These are phyloP conservation scores for Collariella sp. DNA, from an alignment of 495 filamentous ascomycete species.

Conservation along the genomic window DNA sequence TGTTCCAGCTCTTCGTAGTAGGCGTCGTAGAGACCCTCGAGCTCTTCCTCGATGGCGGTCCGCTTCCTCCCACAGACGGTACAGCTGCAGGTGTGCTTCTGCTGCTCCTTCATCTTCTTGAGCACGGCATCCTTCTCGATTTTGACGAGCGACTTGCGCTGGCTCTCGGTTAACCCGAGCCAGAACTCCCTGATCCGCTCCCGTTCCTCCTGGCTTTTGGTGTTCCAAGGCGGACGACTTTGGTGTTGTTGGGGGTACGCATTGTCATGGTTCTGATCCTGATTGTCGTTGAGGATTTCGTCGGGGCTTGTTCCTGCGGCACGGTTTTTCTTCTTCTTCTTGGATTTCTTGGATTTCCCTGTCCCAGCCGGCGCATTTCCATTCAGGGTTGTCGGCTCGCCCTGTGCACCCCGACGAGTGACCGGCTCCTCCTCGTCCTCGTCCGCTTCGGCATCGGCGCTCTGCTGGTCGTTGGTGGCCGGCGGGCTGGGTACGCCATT, in stretches of 20 bases:
- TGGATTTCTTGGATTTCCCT: slow-evolving; percentile 48
- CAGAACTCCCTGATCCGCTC: slow-evolving; percentile 98
- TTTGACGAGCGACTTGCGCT: slow-evolving; percentile 87
- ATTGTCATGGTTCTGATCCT: slow-evolving; percentile 8
- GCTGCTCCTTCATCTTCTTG: slow-evolving; percentile 99
- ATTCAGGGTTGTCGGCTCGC: slow-evolving; percentile 8
- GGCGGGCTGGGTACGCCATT: slow-evolving; percentile 37
- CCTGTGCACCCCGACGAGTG: background rate
- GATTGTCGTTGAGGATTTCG: slow-evolving; percentile 5
- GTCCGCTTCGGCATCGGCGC: slow-evolving; percentile 22
- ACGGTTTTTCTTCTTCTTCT: slow-evolving; percentile 52
- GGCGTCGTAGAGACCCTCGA: slow-evolving; percentile 97
- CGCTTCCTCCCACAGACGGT: slow-evolving; percentile 94
- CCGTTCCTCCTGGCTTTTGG: slow-evolving; percentile 81
- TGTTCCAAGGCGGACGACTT: slow-evolving; percentile 59
- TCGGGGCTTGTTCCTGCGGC: slow-evolving; percentile 8
- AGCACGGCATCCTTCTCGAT: slow-evolving; percentile 98
- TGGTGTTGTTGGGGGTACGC: slow-evolving; percentile 9
- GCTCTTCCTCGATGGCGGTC: slow-evolving; percentile 94
- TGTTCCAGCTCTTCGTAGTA: slow-evolving; percentile 98
- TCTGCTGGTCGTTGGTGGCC: slow-evolving; percentile 23
- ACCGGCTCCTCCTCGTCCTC: slow-evolving; percentile 22
- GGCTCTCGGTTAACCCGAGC: slow-evolving; percentile 90
- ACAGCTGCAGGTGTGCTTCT: slow-evolving; percentile 98
- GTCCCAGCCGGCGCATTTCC: slow-evolving; percentile 10